Conservation (phyloP, 805 yeast species). For the Candida mattraensis region DNA sequence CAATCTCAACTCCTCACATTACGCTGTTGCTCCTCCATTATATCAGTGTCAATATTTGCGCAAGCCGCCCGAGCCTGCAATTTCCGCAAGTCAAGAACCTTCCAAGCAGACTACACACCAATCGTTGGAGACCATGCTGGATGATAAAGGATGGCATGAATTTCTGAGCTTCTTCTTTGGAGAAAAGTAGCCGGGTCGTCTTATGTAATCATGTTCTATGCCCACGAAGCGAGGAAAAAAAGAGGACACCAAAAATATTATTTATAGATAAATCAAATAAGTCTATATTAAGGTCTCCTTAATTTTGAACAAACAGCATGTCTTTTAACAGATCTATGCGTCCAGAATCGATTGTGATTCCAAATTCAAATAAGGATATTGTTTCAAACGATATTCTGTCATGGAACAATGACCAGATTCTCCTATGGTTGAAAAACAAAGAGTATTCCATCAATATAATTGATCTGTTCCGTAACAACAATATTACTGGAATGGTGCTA, state of each 20-base stretch:
- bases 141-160: conserved; percentile 31
- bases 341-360: conserved; percentile 20
- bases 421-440: conserved; percentile 31
- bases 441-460: conserved; percentile 25
- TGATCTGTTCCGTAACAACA: conserved; percentile 49
- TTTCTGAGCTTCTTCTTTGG: conserved; percentile 29
- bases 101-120: not conserved
- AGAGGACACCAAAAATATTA: too few species aligned
- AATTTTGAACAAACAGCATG: conserved; percentile 8
- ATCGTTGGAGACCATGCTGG: conserved; percentile 14
- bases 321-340: conserved; percentile 11
- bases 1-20: conserved; percentile 3
- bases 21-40: conserved; percentile 10
- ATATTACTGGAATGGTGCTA: conserved; percentile 71
- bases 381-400: conserved; percentile 22
- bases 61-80: not conserved
- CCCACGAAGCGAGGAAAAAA: too few species aligned
- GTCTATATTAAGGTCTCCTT: not conserved
- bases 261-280: conserved; percentile 1
- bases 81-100: not conserved
- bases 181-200: too few species aligned
- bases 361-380: conserved; percentile 18
- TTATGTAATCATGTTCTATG: too few species aligned
- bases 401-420: conserved; percentile 34
- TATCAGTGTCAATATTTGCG: conserved; percentile 20